Evolutionary conservation across 345 rosid species (phyloP), one percentile per base, ranked within the genome.

Genomic region (Hypericum androsaemum): DNA sequence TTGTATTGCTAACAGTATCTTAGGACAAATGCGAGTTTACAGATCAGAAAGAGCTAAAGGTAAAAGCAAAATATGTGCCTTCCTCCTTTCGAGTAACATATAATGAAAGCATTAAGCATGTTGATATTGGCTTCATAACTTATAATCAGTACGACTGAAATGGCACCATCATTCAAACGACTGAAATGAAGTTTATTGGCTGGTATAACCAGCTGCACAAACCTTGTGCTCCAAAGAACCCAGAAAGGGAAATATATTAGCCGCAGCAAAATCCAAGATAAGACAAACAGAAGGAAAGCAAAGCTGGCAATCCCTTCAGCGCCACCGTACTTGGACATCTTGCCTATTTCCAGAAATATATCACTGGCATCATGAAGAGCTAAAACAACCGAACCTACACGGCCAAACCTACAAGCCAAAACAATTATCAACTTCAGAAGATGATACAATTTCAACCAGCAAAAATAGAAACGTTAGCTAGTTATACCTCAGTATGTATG

Each of bases 161-260:
- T 22, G 32, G 32, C 32, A 22, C 32, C 32, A 1, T 22, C 32
- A 46, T 12, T 46, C 16, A 46, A 14, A 46, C 7, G 15, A 7
- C n/a, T 6, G 15, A 44, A 44, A n/a, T 12, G 22, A n/a, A 46
- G 8, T 6, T 46, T 6, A 46, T 7, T 7, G 22, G 50, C 22
- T 13, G 22, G 12, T 7, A 14, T 46, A 13, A 52, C 53, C 54
- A 44, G 28, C 40, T 37, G 37, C 50, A 67, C 80, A 28, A 68
- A 94, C 99, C 99, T 94, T 54, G 99, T 94, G 66, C 99, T 94
- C 99, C 99, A 86, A 48, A 94, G 81, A 71, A 94, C 55, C 99
- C 99, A 94, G 59, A 88, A 94, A 52, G 99, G 99, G 63, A 61
- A 94, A 72, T 83, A 94, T 53, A 86, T 75, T 56, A 94, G 95